Percentiles rank a stretch among this genome's conserved stretches.
phyloP scores from a whole-genome alignment of 2,329 filamentous ascomycete species.

The Phaeophleospora eucalypticola region DNA sequence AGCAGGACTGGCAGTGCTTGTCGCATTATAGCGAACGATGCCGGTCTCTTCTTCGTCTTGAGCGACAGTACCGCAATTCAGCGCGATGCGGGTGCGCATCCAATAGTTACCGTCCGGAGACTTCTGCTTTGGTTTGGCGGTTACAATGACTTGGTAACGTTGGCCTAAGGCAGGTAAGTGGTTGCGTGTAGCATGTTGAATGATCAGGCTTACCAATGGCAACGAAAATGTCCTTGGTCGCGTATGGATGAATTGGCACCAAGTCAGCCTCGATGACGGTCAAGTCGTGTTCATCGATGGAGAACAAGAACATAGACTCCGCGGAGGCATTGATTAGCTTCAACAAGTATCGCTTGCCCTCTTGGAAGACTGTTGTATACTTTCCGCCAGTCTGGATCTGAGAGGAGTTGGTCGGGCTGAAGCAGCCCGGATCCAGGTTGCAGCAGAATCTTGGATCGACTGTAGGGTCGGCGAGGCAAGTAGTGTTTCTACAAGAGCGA shows the following conservation, averaged over 20 bases:
- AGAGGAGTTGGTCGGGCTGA: constrained; percentile 30
- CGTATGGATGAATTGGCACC: constrained; percentile 42
- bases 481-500: constrained; percentile 6
- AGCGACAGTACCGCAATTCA: constrained; percentile 28
- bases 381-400: constrained; percentile 6
- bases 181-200: background rate
- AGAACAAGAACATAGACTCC: constrained; percentile 37
- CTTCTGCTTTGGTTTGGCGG: constrained; percentile 20
- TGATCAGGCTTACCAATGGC: constrained; percentile 22
- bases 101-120: constrained; percentile 22
- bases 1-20: constrained; percentile 13
- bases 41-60: constrained; percentile 26
- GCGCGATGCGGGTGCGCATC: constrained; percentile 25
- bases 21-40: constrained; percentile 23
- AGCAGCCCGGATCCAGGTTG: constrained; percentile 14
- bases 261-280: constrained; percentile 44
- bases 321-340: constrained; percentile 41
- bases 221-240: constrained; percentile 33
- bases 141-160: constrained; percentile 33
- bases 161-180: constrained; percentile 23
- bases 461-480: constrained; percentile 1
- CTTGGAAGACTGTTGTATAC: constrained; percentile 9
- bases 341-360: constrained; percentile 43
- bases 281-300: constrained; percentile 40
- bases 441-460: constrained; percentile 15